A percentile compares a stretch with the other conserved stretches of the same genome.
Evolutionary conservation across 139 green algal genomes (phyloP).

Genomic region (Coelastrella sp.): DNA sequence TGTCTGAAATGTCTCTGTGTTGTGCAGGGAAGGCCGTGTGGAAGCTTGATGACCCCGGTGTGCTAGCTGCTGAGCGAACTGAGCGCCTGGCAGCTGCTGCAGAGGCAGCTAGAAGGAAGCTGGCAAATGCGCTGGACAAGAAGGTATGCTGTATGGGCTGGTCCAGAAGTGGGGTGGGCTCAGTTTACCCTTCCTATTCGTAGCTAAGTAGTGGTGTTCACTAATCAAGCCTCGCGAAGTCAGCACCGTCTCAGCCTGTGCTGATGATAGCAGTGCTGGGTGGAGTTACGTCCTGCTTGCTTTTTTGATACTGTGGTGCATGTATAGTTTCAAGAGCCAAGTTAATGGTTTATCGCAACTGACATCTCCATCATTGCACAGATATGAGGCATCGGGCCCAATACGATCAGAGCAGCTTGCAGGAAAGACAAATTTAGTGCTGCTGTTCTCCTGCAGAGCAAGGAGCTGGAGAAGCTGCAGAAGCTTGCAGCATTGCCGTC

Average conservation of each 20-base stretch:
- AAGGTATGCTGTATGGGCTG: slow-evolving; percentile 49
- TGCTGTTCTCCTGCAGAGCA: slow-evolving; percentile 34
- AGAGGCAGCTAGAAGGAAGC: slow-evolving; percentile 76
- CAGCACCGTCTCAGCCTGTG: no score
- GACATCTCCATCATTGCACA: not conserved
- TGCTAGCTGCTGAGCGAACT: slow-evolving; percentile 77
- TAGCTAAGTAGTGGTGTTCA: no score
- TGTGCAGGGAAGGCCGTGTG: slow-evolving; percentile 80
- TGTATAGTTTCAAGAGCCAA: no score
- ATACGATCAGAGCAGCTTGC: no score
- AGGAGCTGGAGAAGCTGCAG: slow-evolving; percentile 82
- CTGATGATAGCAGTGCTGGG: no score
- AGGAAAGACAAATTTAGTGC: not conserved
- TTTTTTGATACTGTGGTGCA: no score
- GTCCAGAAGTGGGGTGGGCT: not conserved
- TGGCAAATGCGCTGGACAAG: slow-evolving; percentile 53
- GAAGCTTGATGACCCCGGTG: slow-evolving; percentile 94
- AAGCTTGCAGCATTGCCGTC: slow-evolving; percentile 68
- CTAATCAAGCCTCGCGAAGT: no score
- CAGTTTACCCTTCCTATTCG: no score
- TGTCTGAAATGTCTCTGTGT: not conserved
- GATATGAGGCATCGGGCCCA: no score
- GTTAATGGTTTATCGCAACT: no score
- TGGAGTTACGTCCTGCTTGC: no score
- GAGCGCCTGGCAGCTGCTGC: slow-evolving; percentile 67